A percentile compares a stretch with the other conserved stretches of the same genome.
These are phyloP conservation scores for Carex cristatella DNA, from an alignment of 176 grass and related monocot species.

Conservation along the genomic window DNA sequence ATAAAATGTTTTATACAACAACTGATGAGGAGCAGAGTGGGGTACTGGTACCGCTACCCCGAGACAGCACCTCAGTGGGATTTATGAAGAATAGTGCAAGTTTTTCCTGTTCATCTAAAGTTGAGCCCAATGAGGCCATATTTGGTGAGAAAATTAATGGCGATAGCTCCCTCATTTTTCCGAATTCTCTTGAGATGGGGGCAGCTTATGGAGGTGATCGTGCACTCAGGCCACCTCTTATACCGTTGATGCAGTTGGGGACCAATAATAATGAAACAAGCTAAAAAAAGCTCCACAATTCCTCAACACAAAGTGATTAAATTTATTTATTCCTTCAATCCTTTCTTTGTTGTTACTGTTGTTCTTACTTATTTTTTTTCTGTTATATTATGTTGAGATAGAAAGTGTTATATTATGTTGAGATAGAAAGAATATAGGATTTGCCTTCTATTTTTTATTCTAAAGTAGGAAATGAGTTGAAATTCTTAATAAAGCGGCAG, in stretches of 20 bases:
- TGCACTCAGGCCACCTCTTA: slow-evolving; percentile 58
- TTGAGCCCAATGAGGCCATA: slow-evolving; percentile 18
- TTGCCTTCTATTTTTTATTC: neutral
- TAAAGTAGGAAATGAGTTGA: neutral
- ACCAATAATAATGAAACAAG: neutral
- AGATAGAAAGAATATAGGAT: neutral
- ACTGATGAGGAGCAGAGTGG: slow-evolving; percentile 29
- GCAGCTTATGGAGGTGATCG: neutral
- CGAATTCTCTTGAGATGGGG: too few species aligned
- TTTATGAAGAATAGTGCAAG: slow-evolving; percentile 15
- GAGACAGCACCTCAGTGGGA: slow-evolving; percentile 34
- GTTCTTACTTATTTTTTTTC: neutral
- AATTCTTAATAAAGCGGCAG: neutral
- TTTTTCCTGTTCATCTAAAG: slow-evolving; percentile 59
- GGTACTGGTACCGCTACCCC: slow-evolving; percentile 64
- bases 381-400: too few species aligned
- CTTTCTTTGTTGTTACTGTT: neutral
- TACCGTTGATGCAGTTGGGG: slow-evolving; percentile 41
- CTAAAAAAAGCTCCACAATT: too few species aligned
- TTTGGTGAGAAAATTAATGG: neutral
- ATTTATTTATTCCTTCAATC: neutral
- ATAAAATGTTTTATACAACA: too few species aligned
- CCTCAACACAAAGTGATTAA: too few species aligned
- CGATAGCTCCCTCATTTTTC: too few species aligned
- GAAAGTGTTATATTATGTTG: neutral